Conservation (phyloP, 1,284 basidiomycete species). For the Sporisorium sorghi region DNA sequence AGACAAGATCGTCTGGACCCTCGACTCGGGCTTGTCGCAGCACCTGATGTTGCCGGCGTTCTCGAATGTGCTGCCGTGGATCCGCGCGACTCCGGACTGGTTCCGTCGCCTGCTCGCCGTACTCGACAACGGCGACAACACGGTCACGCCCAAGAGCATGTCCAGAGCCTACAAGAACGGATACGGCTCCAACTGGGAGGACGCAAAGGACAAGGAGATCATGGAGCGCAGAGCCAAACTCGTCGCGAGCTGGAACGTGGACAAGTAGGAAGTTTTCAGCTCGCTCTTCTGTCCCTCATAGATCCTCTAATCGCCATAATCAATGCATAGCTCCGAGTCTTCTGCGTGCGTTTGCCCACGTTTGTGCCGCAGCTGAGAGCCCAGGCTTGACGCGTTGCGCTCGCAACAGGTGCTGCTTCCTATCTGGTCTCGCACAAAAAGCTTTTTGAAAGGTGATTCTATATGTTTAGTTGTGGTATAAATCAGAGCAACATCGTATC, state of each 20-base stretch:
- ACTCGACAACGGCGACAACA: constrained; percentile 61
- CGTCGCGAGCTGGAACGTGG: constrained; percentile 16
- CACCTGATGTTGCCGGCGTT: constrained; percentile 60
- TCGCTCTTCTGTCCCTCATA: no score
- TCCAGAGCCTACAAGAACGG: constrained; percentile 54
- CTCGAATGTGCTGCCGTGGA: constrained; percentile 56
- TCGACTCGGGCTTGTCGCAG: constrained; percentile 63
- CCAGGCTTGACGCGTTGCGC: no score
- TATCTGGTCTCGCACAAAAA: no score
- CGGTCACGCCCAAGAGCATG: constrained; percentile 60
- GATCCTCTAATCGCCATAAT: no score
- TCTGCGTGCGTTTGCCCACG: no score
- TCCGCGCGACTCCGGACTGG: constrained; percentile 64
- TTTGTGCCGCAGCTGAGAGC: no score
- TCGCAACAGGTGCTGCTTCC: no score
- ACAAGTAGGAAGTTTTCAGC: constrained; percentile 30
- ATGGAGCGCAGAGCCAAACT: constrained; percentile 34
- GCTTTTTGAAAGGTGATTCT: no score
- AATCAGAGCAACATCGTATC: not conserved
- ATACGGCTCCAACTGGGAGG: constrained; percentile 62
- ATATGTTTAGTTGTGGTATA: constrained; percentile 1
- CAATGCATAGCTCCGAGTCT: no score
- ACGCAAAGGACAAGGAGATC: constrained; percentile 51
- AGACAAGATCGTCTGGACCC: constrained; percentile 48
- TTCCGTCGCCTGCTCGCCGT: constrained; percentile 52